Base-by-base conservation (phyloP, 495 filamentous ascomycete species). In the Podospora pseudopauciseta region DNA sequence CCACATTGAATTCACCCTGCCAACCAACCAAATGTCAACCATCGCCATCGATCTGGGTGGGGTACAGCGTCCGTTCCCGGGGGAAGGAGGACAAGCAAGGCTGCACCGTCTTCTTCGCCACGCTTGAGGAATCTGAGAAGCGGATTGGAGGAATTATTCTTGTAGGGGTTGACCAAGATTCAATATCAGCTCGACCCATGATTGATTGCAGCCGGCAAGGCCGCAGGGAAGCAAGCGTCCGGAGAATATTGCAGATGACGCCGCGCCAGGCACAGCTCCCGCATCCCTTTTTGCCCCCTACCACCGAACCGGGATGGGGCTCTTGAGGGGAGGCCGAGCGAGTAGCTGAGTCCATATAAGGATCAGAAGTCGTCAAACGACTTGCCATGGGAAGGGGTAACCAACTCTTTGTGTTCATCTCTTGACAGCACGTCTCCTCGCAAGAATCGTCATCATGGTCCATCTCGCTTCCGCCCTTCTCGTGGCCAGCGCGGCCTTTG, bases 401-500 rank as follows among this genome's bases (percentile, higher is more conserved):
- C 23, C 34, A 28, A 63, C 18, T 20, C 19, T 16, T 53, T 55
- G 20, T 60, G 27, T 59, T 68, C 49, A 53, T 44, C 44, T 67
- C 34, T 54, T 49, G 30, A 65, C 49, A 44, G 3, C 15, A 27
- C 56, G 39, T 44, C 28, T 39, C 60, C 68, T 18, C 53, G 2
- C 64, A 56, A 30, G 26, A 27, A 66, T 54, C 11, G 64, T 49
- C 67, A 76, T 64, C 19, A 82, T 84, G 81, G 77, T 83, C 66
- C 81, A 80, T 69, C 67, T 84, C 49, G 71, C 76, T 39, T 75
- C 79, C 57, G 76, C 79, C 71, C 76, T 83, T 68, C 64, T 82
- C 60, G 68, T 81, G 67, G 75, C 78, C 75, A 71, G 79, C 65
- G 72, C 80, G 58, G 77, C 79, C 20, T 73, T 74, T 54, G 81